Evolutionary conservation across 1,284 basidiomycete genomes (phyloP).

Genomic region (Bjerkandera adusta): DNA sequence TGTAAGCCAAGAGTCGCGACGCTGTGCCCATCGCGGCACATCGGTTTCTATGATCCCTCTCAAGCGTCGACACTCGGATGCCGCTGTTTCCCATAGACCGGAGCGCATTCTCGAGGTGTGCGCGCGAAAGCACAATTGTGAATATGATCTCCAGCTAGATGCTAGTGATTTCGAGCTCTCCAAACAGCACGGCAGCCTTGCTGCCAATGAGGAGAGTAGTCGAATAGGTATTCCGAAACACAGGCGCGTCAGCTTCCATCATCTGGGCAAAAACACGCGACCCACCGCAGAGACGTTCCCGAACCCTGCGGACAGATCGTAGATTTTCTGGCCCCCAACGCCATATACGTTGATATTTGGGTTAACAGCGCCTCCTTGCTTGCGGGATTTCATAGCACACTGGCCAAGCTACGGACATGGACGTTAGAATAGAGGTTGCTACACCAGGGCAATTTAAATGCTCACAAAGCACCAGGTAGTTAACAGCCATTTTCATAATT

Average conservation of each 20-base stretch:
- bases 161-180: conserved; percentile 6
- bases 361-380: conserved; percentile 61
- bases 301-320: conserved; percentile 23
- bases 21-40: too few species aligned
- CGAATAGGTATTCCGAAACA: conserved; percentile 43
- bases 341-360: conserved; percentile 62
- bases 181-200: conserved; percentile 9
- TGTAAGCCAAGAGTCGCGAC: too few species aligned
- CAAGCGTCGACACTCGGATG: too few species aligned
- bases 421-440: too few species aligned
- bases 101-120: too few species aligned
- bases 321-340: conserved; percentile 55
- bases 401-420: conserved; percentile 63
- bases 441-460: too few species aligned
- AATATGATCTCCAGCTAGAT: too few species aligned
- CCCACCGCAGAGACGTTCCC: conserved; percentile 17
- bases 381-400: conserved; percentile 63
- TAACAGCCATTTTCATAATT: too few species aligned
- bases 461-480: too few species aligned
- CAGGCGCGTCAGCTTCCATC: neutral
- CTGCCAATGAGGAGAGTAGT: conserved; percentile 5
- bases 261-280: neutral
- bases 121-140: too few species aligned
- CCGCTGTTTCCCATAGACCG: too few species aligned
- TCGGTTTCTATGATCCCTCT: too few species aligned